Evolutionary conservation across 306 rosid genomes (phyloP).

Genomic region (Prunus padus): DNA sequence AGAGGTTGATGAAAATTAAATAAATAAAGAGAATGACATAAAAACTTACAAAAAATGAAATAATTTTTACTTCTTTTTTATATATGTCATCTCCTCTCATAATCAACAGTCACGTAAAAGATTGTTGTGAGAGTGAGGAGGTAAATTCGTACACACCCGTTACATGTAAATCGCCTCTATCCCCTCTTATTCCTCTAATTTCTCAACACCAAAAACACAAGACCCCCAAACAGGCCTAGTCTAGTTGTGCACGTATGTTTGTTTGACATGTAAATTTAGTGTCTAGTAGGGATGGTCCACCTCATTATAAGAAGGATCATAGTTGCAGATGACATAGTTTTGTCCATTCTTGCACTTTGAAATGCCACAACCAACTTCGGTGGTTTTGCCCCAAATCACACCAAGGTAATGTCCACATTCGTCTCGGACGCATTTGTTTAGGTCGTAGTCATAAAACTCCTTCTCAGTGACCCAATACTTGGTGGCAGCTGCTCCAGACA

Average conservation of each 20-base stretch:
- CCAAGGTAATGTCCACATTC: slow-evolving; percentile 28
- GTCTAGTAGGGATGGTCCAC: slow-evolving; percentile 33
- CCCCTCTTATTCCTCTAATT: too few relatives aligned
- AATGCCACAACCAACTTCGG: slow-evolving; percentile 27
- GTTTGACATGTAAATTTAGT: background rate
- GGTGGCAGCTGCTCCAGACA: slow-evolving; percentile 35
- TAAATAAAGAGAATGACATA: too few relatives aligned
- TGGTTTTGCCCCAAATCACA: slow-evolving; percentile 31
- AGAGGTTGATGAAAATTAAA: too few relatives aligned
- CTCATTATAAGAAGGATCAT: slow-evolving; percentile 9
- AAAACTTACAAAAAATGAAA: too few relatives aligned
- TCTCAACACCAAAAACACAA: too few relatives aligned
- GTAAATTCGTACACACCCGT: background rate
- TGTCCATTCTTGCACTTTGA: slow-evolving; percentile 15
- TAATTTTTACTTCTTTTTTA: too few relatives aligned
- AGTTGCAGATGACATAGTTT: slow-evolving; percentile 24
- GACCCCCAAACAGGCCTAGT: too few relatives aligned
- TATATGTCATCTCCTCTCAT: too few relatives aligned
- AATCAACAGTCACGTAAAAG: background rate
- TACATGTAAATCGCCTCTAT: background rate
- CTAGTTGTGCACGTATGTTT: background rate
- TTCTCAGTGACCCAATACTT: slow-evolving; percentile 46
- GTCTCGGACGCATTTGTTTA: background rate
- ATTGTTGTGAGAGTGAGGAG: background rate
- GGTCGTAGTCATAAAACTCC: background rate